Percentiles rank a stretch among this genome's conserved stretches.
Conservation (phyloP, 345 rosid species). For the Pelargonium nanum region DNA sequence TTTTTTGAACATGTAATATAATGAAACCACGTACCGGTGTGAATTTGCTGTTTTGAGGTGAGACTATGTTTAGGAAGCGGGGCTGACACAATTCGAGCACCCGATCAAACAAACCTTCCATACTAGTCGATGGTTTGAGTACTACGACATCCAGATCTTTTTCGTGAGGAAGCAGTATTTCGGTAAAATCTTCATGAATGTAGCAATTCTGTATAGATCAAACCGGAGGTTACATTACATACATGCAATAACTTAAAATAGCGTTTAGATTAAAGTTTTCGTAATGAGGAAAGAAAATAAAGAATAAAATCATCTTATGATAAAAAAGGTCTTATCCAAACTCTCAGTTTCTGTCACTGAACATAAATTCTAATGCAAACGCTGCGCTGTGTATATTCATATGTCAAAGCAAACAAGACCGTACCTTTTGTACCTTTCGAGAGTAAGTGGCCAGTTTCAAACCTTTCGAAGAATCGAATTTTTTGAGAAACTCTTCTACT, state of each 20-base stretch:
- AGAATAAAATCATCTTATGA: no score
- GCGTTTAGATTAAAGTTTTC: no score
- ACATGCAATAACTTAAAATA: neutral
- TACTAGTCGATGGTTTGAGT: slow-evolving; percentile 11
- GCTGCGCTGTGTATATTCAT: no score
- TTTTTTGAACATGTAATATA: no score
- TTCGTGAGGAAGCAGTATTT: slow-evolving; percentile 10
- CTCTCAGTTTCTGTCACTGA: no score
- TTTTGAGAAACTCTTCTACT: no score
- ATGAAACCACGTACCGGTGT: no score
- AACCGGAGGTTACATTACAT: neutral
- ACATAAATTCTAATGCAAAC: no score
- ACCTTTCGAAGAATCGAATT: no score
- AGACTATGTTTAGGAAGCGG: slow-evolving; percentile 7
- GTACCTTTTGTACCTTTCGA: no score
- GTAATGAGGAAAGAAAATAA: no score
- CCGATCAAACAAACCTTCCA: slow-evolving; percentile 20
- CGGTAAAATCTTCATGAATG: slow-evolving; percentile 23
- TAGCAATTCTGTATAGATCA: slow-evolving; percentile 15
- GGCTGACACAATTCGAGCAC: slow-evolving; percentile 21
- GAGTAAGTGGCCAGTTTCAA: neutral
- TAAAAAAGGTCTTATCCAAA: no score
- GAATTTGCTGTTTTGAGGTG: slow-evolving; percentile 18
- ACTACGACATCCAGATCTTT: slow-evolving; percentile 17
- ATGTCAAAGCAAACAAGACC: neutral